phyloP scores from a whole-genome alignment of 2,329 filamentous ascomycete genomes.

The Claviceps humidiphila region DNA sequence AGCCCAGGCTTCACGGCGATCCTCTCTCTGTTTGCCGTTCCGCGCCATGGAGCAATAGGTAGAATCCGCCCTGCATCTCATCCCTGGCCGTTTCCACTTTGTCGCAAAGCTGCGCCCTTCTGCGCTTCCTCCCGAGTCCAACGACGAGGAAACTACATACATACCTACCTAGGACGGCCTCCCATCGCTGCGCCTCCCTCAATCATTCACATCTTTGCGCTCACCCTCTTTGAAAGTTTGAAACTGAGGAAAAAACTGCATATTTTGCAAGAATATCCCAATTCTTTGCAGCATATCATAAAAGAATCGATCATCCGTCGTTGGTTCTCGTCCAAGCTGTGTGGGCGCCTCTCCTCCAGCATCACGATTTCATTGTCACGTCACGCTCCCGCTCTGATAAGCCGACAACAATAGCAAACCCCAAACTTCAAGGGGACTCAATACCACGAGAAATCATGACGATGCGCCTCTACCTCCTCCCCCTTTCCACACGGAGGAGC shows the following conservation, averaged over 20 bases:
- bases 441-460: too few species aligned
- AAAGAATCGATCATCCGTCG: too few species aligned
- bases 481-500: conserved; percentile 80
- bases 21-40: not conserved
- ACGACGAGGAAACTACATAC: not conserved
- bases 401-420: conserved; percentile 7
- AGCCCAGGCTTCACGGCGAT: not conserved
- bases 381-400: conserved; percentile 5
- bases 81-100: not conserved
- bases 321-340: not conserved
- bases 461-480: conserved; percentile 91
- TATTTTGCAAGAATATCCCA: too few species aligned
- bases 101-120: not conserved
- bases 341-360: not conserved
- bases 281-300: too few species aligned
- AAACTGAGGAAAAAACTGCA: too few species aligned
- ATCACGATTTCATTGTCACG: not conserved
- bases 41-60: not conserved
- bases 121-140: not conserved
- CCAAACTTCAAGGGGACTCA: conserved; percentile 3
- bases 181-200: not conserved
- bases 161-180: not conserved
- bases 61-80: not conserved
- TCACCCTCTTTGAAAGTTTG: too few species aligned
- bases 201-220: too few species aligned